These are phyloP conservation scores for Vachellia pachyceras DNA, from an alignment of 306 rosid genomes.

Conservation along the genomic window DNA sequence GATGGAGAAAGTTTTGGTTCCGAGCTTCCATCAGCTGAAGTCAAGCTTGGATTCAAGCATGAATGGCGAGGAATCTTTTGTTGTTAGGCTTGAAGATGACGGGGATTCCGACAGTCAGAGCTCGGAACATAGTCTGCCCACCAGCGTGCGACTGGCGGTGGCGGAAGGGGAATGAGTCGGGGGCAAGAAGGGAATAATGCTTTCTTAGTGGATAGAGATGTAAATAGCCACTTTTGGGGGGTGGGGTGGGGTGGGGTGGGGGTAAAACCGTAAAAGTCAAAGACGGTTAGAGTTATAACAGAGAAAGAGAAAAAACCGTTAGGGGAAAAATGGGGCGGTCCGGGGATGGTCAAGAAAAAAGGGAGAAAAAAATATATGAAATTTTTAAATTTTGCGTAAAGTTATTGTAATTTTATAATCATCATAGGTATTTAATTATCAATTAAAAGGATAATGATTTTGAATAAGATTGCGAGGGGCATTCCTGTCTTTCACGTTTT, in stretches of 20 bases:
- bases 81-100: slow-evolving; percentile 74
- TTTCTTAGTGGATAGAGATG: slow-evolving; percentile 57
- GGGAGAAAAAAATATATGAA: neutral
- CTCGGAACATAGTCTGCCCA: slow-evolving; percentile 64
- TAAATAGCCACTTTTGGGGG: slow-evolving; percentile 60
- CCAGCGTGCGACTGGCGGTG: slow-evolving; percentile 59
- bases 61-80: slow-evolving; percentile 48
- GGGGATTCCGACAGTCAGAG: slow-evolving; percentile 51
- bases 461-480: slow-evolving; percentile 64
- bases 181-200: slow-evolving; percentile 44
- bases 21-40: slow-evolving; percentile 74
- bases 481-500: slow-evolving; percentile 43
- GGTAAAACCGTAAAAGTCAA: slow-evolving; percentile 48
- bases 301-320: slow-evolving; percentile 52
- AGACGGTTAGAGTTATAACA: slow-evolving; percentile 48
- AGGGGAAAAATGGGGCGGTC: slow-evolving; percentile 18
- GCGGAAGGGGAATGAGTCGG: slow-evolving; percentile 43
- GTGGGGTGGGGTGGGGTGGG: too few relatives aligned
- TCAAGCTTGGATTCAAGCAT: slow-evolving; percentile 38
- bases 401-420: slow-evolving; percentile 46
- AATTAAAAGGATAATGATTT: slow-evolving; percentile 48
- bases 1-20: slow-evolving; percentile 73
- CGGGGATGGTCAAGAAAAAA: slow-evolving; percentile 36
- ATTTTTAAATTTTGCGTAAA: slow-evolving; percentile 41
- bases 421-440: slow-evolving; percentile 54